phyloP scores from a whole-genome alignment of 75 land plant genomes.

The Adiantum capillusveneris region DNA sequence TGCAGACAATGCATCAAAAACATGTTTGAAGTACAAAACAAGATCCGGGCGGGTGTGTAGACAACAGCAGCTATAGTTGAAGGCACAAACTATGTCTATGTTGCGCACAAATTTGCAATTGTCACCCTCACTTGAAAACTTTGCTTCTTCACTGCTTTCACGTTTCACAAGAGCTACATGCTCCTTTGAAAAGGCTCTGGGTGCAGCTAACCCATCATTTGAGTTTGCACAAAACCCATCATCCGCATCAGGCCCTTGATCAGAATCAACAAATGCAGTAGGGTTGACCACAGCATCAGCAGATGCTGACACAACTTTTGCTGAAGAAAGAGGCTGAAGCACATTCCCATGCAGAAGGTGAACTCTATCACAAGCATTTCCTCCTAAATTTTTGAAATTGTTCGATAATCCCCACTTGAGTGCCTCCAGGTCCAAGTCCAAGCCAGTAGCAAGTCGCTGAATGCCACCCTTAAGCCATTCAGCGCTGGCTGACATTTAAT shows the following conservation, averaged over 20 bases:
- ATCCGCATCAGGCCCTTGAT: too few species aligned
- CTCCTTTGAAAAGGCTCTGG: too few species aligned
- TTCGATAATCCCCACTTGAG: conserved; percentile 55
- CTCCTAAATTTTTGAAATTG: conserved; percentile 45
- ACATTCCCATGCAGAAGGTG: conserved; percentile 74
- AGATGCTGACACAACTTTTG: conserved; percentile 8
- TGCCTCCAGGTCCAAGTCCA: conserved; percentile 63
- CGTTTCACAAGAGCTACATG: too few species aligned
- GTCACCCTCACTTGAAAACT: neutral
- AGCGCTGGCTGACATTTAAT: conserved; percentile 33
- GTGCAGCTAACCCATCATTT: too few species aligned
- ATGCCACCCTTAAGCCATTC: conserved; percentile 75
- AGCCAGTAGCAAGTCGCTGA: conserved; percentile 58
- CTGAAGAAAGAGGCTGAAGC: conserved; percentile 33
- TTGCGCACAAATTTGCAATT: conserved; percentile 12
- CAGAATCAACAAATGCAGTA: too few species aligned
- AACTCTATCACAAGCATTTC: conserved; percentile 50
- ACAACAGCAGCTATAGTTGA: conserved; percentile 92
- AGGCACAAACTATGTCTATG: conserved; percentile 79
- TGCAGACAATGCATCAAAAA: conserved; percentile 28
- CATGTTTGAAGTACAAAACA: conserved; percentile 62
- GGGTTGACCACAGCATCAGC: too few species aligned
- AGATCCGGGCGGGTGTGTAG: conserved; percentile 60
- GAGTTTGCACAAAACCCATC: too few species aligned
- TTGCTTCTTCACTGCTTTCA: too few species aligned